Conservation (phyloP, 2,329 filamentous ascomycete species). For the Colletotrichum sp. region DNA sequence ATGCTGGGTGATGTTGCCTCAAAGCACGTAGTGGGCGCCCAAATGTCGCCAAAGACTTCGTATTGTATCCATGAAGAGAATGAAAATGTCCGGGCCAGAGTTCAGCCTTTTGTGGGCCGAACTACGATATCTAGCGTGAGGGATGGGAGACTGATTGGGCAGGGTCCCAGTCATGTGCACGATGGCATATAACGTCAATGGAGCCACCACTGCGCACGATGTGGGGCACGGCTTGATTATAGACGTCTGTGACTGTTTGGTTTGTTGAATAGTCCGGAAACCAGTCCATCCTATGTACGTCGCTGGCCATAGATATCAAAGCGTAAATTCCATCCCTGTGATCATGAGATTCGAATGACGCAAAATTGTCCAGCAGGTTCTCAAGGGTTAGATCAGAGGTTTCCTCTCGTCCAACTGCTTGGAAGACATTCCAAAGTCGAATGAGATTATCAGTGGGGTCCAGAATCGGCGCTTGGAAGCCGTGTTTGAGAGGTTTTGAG, state of each 20-base stretch:
- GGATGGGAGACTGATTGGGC: background rate
- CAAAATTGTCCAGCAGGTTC: background rate
- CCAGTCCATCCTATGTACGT: background rate
- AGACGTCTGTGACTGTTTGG: background rate
- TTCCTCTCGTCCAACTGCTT: background rate
- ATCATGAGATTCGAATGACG: background rate
- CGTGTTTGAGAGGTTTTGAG: background rate
- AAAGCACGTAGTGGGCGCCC: background rate
- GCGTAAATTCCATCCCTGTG: conserved; percentile 1
- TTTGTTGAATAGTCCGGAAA: background rate
- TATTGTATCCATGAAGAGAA: background rate
- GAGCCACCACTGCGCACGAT: background rate
- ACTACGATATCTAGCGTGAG: background rate
- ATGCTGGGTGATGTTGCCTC: too few species aligned
- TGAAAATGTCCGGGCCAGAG: background rate
- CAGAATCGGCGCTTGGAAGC: background rate
- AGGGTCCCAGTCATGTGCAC: background rate
- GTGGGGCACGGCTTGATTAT: background rate
- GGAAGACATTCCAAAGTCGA: background rate
- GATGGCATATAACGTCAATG: background rate
- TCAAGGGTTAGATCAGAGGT: background rate
- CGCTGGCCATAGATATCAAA: background rate
- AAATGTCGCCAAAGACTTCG: background rate
- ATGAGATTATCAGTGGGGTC: background rate
- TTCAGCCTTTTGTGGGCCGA: background rate